Evolutionary conservation across 1,284 basidiomycete genomes (phyloP), one percentile per base, ranked within the genome.

Genomic region (Thecaphora thlaspeos): DNA sequence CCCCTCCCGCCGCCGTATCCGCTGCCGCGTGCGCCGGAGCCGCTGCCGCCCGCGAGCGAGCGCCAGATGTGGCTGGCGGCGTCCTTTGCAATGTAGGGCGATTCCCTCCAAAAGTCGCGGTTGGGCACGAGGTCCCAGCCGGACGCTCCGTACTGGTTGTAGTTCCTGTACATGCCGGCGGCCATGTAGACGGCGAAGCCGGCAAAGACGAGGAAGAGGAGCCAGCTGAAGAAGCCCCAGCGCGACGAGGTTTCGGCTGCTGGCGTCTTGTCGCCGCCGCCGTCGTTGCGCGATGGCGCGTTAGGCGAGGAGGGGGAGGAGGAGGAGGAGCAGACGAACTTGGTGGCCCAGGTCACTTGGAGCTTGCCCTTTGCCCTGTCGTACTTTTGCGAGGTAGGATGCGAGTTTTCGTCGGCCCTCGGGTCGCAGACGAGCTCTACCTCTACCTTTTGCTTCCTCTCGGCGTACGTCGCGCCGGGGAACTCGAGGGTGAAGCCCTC

Each of bases 101-200:
- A 51, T 34, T 74, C 70, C 26, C 69, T 47, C 71, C 71, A 74
- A 41, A 72, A 69, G 46, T 71, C 66, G 38, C 68, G 63, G 47
- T 74, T 62, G 7, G 72, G 72, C 0, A 74, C 48, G 1, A 71
- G 48, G 41, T 74, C 72, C 72, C 72, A 74, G 12, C 72, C 72
- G 26, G 45, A 64, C 0, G 70, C 68, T 14, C 72, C 72, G 43
- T 71, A 74, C 24, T 71, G 63, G 48, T 55, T 67, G 46, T 71
- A 69, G 51, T 74, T 74, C 48, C 59, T 55, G 64, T 69, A 72
- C 46, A 70, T 63, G 10, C 70, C 70, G 0, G 58, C 41, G 7
- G 47, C 64, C 55, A 72, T 51, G 47, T 72, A 72, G 15, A 47
- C 48, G n/a, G 45, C 36, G 24, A 60, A 55, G 11, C 61, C 55